phyloP scores from a whole-genome alignment of 163 green algal genomes.

The Prototheca cutis region DNA sequence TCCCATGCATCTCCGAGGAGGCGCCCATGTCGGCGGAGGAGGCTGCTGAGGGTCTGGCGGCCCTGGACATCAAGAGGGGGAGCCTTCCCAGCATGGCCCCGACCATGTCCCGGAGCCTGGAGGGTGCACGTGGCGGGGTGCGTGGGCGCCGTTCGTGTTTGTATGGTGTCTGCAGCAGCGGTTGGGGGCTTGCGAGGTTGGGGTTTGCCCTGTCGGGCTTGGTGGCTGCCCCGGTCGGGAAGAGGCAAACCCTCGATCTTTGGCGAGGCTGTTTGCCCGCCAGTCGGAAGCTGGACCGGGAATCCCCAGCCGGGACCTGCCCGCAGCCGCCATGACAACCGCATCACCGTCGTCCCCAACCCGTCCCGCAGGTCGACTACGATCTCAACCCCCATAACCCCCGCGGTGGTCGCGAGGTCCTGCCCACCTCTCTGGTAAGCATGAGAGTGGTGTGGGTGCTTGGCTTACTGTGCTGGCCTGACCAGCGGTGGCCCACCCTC shows the following conservation, averaged over 20 bases:
- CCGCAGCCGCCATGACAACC: too few relatives aligned
- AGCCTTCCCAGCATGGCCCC: constrained; percentile 14
- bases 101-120: constrained; percentile 1
- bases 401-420: constrained; percentile 51
- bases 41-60: background rate
- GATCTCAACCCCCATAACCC: constrained; percentile 56
- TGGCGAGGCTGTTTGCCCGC: too few relatives aligned
- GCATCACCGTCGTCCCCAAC: too few relatives aligned
- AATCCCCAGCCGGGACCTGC: too few relatives aligned
- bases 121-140: background rate
- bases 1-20: constrained; percentile 12
- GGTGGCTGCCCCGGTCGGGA: too few relatives aligned
- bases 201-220: too few relatives aligned
- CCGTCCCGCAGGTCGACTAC: constrained; percentile 62
- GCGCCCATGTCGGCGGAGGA: background rate
- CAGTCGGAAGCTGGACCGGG: too few relatives aligned
- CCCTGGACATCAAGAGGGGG: background rate
- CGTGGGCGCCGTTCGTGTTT: constrained; percentile 5
- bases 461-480: too few relatives aligned
- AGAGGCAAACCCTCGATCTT: background rate
- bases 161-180: background rate
- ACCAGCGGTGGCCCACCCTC: too few relatives aligned
- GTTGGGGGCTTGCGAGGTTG: background rate
- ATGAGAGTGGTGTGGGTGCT: too few relatives aligned
- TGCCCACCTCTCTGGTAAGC: constrained; percentile 35